Evolutionary conservation across 2,329 filamentous ascomycete genomes (phyloP), one percentile per base, ranked within the genome.

Genomic region (Exophiala spinifera): DNA sequence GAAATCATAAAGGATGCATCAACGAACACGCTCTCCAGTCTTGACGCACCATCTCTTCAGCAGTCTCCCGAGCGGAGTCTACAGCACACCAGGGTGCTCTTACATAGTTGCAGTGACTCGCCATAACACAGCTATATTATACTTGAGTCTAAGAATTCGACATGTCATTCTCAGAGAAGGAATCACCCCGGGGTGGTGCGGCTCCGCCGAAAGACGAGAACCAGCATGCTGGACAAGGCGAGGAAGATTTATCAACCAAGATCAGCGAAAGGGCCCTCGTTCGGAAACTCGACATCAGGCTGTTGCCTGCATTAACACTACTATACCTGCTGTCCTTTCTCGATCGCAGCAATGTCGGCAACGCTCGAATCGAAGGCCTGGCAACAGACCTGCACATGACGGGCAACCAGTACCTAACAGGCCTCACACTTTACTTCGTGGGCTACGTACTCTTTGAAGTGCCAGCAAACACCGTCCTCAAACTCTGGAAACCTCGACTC

Each of bases 251-350:
- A 15, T 25, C 13, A 17, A n/a, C 15, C 6, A n/a, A 54, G 3
- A 67, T 73, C 51, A 70, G 72, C 42, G 71, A 74, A 55, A 72
- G 68, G 51, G 61, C 69, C 2, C 54, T 76, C 4, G 57, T 76
- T 7, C 66, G 73, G 31, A 78, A 76, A 55, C 64, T 78, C 21
- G 76, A 78, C 56, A 61, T 66, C 31, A 67, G 66, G 8, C 64
- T 78, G 3, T 61, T 78, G 7, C 76, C 75, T 3, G 67, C 73
- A 0, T 55, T 77, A 40, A 74, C 72, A 1, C 53, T 76, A 6
- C 63, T 77, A 37, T 78, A 76, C 59, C 65, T 77, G 2, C 59
- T 77, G 15, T 72, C 69, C 1, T 76, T 75, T 45, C 61, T 76
- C 31, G 73, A 76, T 59, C 66, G 73, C 21, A 72, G 69, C 56